These are phyloP conservation scores for Claviceps cyperi DNA, from an alignment of 2,329 filamentous ascomycete genomes.

Conservation along the genomic window DNA sequence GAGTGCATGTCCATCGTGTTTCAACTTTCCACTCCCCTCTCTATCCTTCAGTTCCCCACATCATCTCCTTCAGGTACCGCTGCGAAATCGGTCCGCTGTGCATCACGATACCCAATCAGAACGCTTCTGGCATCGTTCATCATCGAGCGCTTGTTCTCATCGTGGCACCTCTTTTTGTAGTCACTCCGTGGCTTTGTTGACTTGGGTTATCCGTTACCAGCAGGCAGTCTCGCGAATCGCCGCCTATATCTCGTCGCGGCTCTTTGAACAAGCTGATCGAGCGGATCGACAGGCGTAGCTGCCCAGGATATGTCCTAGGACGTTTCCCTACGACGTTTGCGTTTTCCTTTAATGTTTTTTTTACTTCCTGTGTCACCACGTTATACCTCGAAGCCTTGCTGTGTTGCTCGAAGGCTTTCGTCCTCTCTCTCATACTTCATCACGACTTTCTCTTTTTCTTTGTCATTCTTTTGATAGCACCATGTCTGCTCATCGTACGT, in stretches of 20 bases:
- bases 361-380: neutral
- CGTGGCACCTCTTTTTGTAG: neutral
- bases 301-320: constrained; percentile 9
- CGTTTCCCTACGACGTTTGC: neutral
- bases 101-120: constrained; percentile 2
- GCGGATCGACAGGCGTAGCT: neutral
- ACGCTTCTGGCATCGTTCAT: neutral
- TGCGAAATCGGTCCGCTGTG: neutral
- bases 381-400: neutral
- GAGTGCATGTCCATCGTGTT: neutral
- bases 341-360: neutral
- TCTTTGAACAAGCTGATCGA: neutral
- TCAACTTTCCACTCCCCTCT: neutral
- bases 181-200: neutral
- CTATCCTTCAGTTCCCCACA: neutral
- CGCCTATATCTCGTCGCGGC: neutral
- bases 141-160: neutral
- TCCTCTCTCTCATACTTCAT: neutral
- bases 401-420: neutral
- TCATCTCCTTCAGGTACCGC: neutral
- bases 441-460: neutral
- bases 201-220: neutral
- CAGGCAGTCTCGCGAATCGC: neutral
- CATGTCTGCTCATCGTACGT: constrained; percentile 14
- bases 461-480: neutral